phyloP scores from a whole-genome alignment of 1,284 basidiomycete species.

The Ustilago sp. region DNA sequence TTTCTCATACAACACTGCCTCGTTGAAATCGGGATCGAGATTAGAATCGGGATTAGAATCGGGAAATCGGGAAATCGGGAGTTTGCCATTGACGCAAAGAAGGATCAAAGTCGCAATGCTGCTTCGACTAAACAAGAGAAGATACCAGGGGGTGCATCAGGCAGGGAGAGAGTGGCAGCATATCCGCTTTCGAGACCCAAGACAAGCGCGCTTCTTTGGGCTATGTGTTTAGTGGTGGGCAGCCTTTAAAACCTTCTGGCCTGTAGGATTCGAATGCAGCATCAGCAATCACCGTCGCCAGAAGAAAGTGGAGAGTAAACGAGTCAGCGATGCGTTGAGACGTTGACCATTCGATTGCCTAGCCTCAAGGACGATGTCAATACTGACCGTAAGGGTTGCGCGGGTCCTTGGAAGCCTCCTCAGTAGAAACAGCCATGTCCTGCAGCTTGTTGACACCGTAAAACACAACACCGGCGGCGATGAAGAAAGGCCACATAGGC shows the following conservation, averaged over 20 bases:
- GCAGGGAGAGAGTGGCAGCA: background rate
- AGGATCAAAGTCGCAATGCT: no score
- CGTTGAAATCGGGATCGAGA: no score
- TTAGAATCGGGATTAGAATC: no score
- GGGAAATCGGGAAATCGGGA: no score
- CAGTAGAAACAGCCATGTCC: constrained; percentile 57
- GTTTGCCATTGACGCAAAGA: no score
- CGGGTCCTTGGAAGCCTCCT: constrained; percentile 66
- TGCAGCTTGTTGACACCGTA: constrained; percentile 64
- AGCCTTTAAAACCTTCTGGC: constrained; percentile 56
- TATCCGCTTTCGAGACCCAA: background rate
- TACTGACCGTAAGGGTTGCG: constrained; percentile 68
- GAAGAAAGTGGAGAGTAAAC: background rate
- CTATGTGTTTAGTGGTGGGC: constrained; percentile 47
- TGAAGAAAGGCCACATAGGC: constrained; percentile 67
- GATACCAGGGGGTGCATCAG: no score
- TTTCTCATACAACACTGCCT: no score
- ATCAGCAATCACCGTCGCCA: background rate
- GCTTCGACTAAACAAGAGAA: no score
- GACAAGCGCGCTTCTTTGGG: background rate
- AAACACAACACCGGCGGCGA: constrained; percentile 63
- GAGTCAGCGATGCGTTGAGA: background rate
- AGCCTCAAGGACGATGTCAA: background rate
- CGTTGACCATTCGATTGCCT: no score
- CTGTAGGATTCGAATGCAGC: constrained; percentile 23